Conservation (phyloP, 1,284 basidiomycete species). For the Pascua sp. region DNA sequence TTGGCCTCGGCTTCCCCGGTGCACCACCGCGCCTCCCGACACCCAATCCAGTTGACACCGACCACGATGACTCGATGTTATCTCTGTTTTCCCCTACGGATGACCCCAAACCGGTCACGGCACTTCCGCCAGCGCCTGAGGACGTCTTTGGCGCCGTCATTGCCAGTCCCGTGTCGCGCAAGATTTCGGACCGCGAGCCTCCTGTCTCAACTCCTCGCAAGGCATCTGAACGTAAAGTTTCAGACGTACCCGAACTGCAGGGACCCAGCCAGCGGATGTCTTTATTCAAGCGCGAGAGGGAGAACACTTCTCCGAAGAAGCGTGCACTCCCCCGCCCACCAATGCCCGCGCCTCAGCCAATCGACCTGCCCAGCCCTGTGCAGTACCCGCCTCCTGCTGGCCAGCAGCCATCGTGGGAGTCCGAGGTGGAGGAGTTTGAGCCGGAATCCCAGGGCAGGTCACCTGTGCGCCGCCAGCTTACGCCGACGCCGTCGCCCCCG, state of each 20-base stretch:
- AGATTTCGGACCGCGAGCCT: not conserved
- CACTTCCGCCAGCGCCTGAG: not conserved
- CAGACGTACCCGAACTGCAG: slow-evolving; percentile 30
- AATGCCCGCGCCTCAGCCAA: slow-evolving; percentile 26
- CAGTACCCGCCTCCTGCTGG: not conserved
- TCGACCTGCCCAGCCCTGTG: slow-evolving; percentile 39
- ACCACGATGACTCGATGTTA: no score
- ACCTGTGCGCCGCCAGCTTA: not conserved
- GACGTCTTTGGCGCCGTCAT: slow-evolving; percentile 18
- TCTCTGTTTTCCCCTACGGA: no score
- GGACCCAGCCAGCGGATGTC: slow-evolving; percentile 36
- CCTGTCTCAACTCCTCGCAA: slow-evolving; percentile 1
- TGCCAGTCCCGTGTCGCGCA: slow-evolving; percentile 10
- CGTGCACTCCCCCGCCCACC: slow-evolving; percentile 18
- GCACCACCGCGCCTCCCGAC: not conserved
- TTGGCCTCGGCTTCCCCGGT: slow-evolving; percentile 42
- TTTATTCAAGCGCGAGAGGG: slow-evolving; percentile 10
- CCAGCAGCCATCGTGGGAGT: not conserved
- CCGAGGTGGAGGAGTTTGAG: slow-evolving; percentile 9
- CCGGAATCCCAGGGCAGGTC: slow-evolving; percentile 6
- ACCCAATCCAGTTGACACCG: no score
- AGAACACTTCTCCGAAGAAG: slow-evolving; percentile 13
- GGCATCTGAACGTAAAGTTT: slow-evolving; percentile 15
- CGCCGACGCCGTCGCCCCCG: slow-evolving; percentile 4
- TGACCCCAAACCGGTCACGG: no score